Conservation (phyloP, 73 alveolate species). For the Blepharisma japonicum region DNA sequence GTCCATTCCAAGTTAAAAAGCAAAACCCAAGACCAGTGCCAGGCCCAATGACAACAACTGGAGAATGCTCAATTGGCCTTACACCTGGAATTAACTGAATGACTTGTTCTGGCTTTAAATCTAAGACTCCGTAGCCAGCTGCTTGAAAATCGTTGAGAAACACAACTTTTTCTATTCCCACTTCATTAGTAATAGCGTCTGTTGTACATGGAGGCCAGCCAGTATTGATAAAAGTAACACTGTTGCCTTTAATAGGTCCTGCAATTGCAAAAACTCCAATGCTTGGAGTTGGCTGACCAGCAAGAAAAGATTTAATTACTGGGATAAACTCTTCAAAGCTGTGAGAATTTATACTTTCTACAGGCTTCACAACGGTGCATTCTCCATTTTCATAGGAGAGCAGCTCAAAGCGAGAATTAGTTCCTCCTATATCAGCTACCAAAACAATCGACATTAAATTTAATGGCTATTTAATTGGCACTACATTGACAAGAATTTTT, state of each 20-base stretch:
- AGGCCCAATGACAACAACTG: conserved; percentile 20
- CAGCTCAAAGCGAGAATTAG: conserved; percentile 5
- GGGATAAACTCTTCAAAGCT: not conserved
- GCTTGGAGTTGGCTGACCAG: not conserved
- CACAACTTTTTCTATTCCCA: conserved; percentile 16
- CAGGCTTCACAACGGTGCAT: not conserved
- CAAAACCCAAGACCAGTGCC: conserved; percentile 16
- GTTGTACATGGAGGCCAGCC: not conserved
- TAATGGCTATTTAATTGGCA: not conserved
- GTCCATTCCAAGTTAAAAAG: conserved; percentile 4
- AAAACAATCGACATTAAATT: conserved; percentile 1
- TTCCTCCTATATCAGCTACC: conserved; percentile 17
- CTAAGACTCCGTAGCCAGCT: conserved; percentile 22
- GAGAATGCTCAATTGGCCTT: not conserved
- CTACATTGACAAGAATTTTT: too few relatives aligned
- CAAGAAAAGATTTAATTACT: not conserved
- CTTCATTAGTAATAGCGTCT: not conserved
- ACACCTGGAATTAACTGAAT: not conserved
- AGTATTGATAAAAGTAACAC: not conserved
- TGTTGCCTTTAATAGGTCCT: not conserved
- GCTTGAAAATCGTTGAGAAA: conserved; percentile 24
- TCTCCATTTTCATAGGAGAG: not conserved
- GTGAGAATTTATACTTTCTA: not conserved
- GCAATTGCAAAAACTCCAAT: conserved; percentile 15
- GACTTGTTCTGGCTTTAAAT: not conserved